These are phyloP conservation scores for Apophysomyces trapeziformis DNA, from an alignment of 371 early-diverging fungal genomes.

Conservation along the genomic window DNA sequence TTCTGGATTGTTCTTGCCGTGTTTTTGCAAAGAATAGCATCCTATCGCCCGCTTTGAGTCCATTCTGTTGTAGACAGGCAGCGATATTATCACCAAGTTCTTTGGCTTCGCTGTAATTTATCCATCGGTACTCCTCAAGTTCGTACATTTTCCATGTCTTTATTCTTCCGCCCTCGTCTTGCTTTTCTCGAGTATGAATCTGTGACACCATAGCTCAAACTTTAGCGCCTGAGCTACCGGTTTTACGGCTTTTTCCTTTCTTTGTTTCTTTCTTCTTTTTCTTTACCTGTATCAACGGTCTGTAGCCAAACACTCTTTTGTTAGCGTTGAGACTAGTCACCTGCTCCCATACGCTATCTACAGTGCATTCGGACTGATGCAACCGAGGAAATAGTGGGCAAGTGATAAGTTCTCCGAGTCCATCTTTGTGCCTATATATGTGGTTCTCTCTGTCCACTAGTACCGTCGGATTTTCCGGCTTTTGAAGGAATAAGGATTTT, in stretches of 20 bases:
- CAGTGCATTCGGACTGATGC: slow-evolving; percentile 38
- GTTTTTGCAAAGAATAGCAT: slow-evolving; percentile 68
- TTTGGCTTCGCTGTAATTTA: slow-evolving; percentile 47
- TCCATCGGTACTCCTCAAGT: slow-evolving; percentile 60
- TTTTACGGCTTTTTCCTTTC: background rate
- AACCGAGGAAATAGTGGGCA: slow-evolving; percentile 48
- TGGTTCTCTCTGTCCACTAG: slow-evolving; percentile 47
- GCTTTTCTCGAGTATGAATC: slow-evolving; percentile 48
- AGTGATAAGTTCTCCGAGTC: slow-evolving; percentile 44
- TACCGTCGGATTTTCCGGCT: slow-evolving; percentile 43
- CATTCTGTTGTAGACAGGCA: slow-evolving; percentile 39
- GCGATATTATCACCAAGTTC: slow-evolving; percentile 44
- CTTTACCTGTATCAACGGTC: slow-evolving; percentile 49
- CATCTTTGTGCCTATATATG: slow-evolving; percentile 51
- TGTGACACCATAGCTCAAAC: slow-evolving; percentile 6
- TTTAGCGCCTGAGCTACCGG: too few relatives aligned
- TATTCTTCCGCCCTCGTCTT: slow-evolving; percentile 34
- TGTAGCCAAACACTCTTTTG: slow-evolving; percentile 53
- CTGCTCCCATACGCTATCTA: slow-evolving; percentile 51
- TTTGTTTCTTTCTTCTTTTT: background rate
- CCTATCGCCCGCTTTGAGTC: slow-evolving; percentile 45
- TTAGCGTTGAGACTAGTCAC: slow-evolving; percentile 40
- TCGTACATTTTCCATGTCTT: slow-evolving; percentile 63
- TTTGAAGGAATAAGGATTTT: slow-evolving; percentile 32
- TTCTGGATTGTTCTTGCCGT: slow-evolving; percentile 35